These are phyloP conservation scores for Rhizophagus clarus DNA, from an alignment of 192 early-diverging fungal species.

Conservation along the genomic window DNA sequence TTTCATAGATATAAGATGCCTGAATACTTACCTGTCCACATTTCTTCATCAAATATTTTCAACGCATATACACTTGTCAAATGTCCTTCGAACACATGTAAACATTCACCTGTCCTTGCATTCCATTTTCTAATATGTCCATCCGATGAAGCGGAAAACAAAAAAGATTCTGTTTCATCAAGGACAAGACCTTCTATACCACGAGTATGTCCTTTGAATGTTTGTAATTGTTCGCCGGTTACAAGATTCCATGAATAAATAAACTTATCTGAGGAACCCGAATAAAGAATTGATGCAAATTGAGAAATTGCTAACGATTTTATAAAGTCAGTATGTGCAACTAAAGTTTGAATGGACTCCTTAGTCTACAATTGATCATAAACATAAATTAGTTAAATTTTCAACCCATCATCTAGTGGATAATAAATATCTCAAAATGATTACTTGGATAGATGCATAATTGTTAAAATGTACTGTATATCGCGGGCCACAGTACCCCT, in stretches of 20 bases:
- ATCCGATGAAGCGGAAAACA: slow-evolving; percentile 72
- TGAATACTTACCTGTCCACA: slow-evolving; percentile 72
- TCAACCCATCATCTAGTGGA: no score
- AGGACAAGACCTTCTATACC: slow-evolving; percentile 58
- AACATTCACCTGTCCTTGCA: slow-evolving; percentile 43
- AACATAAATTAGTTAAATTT: background rate
- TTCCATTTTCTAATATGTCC: slow-evolving; percentile 69
- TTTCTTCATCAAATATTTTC: slow-evolving; percentile 58
- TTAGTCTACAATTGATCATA: slow-evolving; percentile 47
- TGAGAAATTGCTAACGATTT: slow-evolving; percentile 66
- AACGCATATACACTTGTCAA: slow-evolving; percentile 77
- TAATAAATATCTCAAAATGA: no score
- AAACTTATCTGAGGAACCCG: slow-evolving; percentile 82
- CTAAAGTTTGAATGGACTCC: slow-evolving; percentile 64
- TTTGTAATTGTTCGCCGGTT: slow-evolving; percentile 51
- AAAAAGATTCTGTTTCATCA: slow-evolving; percentile 44
- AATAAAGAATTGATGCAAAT: slow-evolving; percentile 52
- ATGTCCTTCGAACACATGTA: slow-evolving; percentile 66
- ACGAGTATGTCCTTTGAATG: slow-evolving; percentile 52
- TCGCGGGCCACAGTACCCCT: no score
- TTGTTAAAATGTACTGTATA: no score
- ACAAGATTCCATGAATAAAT: slow-evolving; percentile 77
- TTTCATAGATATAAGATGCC: background rate
- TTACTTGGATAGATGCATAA: no score
- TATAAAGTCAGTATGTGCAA: slow-evolving; percentile 89